These are phyloP conservation scores for Aspergillus aculeatinus DNA, from an alignment of 2,329 filamentous ascomycete genomes.

Conservation along the genomic window DNA sequence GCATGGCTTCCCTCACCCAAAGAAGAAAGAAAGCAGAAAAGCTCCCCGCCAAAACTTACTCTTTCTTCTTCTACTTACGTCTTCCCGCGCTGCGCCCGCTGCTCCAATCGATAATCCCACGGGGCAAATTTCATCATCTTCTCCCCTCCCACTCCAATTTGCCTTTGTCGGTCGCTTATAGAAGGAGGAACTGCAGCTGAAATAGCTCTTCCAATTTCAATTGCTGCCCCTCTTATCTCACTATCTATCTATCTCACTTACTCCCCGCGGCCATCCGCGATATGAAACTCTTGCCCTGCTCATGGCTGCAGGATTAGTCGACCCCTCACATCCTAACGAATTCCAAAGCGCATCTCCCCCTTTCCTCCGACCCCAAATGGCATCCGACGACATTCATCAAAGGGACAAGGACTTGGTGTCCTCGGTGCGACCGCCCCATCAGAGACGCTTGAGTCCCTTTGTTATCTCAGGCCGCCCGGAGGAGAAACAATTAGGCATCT, in stretches of 20 bases:
- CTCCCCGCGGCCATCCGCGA: constrained; percentile 25
- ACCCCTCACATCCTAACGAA: constrained; percentile 34
- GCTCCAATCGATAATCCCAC: constrained; percentile 4
- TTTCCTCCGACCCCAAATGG: constrained; percentile 17
- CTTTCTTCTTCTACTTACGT: constrained; percentile 13
- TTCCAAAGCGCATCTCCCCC: constrained; percentile 23
- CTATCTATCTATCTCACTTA: background rate
- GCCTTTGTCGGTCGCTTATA: constrained; percentile 1
- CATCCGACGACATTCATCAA: constrained; percentile 26
- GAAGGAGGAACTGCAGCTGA: background rate
- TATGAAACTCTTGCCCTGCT: constrained; percentile 33
- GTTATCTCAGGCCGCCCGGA: constrained; percentile 40
- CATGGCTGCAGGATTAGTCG: constrained; percentile 44
- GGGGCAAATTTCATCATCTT: background rate
- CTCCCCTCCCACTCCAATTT: background rate
- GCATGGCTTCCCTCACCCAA: constrained; percentile 1
- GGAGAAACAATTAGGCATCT: constrained; percentile 39
- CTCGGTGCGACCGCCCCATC: constrained; percentile 28
- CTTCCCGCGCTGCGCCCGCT: constrained; percentile 7
- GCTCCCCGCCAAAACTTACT: constrained; percentile 11
- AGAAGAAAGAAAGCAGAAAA: background rate
- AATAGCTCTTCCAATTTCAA: constrained; percentile 7
- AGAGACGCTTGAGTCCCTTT: constrained; percentile 36
- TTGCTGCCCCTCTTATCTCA: constrained; percentile 11
- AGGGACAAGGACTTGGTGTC: constrained; percentile 32